Conservation (phyloP, 2,329 filamentous ascomycete genomes). For the Sodiomyces alkalinus region DNA sequence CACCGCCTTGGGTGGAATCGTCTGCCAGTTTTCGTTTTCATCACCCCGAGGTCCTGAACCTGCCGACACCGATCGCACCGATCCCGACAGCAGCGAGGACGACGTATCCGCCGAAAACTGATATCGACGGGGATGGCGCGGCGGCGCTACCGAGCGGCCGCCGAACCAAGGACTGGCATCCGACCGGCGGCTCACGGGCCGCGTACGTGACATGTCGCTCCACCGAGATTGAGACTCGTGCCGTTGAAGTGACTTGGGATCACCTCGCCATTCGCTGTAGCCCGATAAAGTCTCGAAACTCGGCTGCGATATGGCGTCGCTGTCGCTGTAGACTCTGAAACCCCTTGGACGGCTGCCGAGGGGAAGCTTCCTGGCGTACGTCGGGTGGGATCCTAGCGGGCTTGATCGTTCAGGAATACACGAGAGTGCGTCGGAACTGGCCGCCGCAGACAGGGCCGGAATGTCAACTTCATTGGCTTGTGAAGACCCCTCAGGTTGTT, state of each 20-base stretch:
- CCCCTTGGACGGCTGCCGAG: neutral
- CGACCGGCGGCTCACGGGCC: conserved; percentile 8
- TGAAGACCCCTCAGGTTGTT: too few relatives aligned
- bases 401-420: conserved; percentile 6
- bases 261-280: neutral
- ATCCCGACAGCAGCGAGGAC: too few relatives aligned
- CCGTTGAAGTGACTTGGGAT: conserved; percentile 2
- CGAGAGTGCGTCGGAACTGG: conserved; percentile 5
- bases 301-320: conserved; percentile 1
- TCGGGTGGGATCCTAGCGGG: conserved; percentile 5
- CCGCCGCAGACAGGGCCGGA: neutral
- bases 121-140: conserved; percentile 4
- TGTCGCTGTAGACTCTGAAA: conserved; percentile 3
- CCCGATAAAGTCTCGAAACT: conserved; percentile 5
- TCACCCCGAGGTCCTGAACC: neutral
- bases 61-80: neutral
- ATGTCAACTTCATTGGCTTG: too few relatives aligned
- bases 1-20: neutral
- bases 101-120: neutral
- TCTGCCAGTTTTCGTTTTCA: conserved; percentile 1
- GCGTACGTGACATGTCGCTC: conserved; percentile 3
- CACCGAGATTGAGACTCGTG: conserved; percentile 5
- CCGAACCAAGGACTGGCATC: conserved; percentile 8
- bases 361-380: conserved; percentile 5
- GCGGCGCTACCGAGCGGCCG: conserved; percentile 6